phyloP scores from a whole-genome alignment of 352 stramenopile species.

The Globisporangium okanoganense region DNA sequence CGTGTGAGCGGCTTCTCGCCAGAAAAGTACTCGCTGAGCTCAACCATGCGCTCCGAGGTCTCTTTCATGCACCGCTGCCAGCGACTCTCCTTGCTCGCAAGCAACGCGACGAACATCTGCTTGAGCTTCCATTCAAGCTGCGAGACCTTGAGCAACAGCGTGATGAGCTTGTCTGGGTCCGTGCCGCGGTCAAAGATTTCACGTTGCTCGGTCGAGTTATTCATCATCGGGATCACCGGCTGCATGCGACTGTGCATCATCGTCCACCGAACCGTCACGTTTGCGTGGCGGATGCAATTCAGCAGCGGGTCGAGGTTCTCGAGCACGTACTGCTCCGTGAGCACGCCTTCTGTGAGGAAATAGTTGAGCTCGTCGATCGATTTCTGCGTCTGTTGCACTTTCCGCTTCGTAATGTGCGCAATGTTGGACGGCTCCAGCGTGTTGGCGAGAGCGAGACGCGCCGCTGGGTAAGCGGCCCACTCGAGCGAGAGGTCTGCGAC shows the following conservation, averaged over 20 bases:
- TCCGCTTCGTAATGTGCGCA: slow-evolving; percentile 85
- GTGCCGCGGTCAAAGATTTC: slow-evolving; percentile 81
- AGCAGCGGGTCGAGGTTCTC: slow-evolving; percentile 90
- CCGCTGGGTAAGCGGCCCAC: slow-evolving; percentile 89
- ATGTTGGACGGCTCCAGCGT: slow-evolving; percentile 87
- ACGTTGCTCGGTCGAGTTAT: slow-evolving; percentile 74
- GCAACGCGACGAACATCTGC: slow-evolving; percentile 87
- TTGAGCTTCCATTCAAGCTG: slow-evolving; percentile 96
- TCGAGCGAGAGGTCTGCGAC: slow-evolving; percentile 92
- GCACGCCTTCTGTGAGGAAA: slow-evolving; percentile 88
- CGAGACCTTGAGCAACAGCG: slow-evolving; percentile 90
- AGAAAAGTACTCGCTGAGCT: slow-evolving; percentile 93
- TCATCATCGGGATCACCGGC: slow-evolving; percentile 84
- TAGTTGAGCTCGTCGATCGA: slow-evolving; percentile 89
- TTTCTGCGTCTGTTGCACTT: slow-evolving; percentile 80
- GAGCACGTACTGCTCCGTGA: slow-evolving; percentile 93
- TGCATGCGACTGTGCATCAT: slow-evolving; percentile 93
- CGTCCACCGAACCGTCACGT: slow-evolving; percentile 92
- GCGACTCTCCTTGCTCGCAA: slow-evolving; percentile 88
- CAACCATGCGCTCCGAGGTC: slow-evolving; percentile 88
- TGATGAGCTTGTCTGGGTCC: slow-evolving; percentile 85
- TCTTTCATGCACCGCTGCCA: slow-evolving; percentile 90
- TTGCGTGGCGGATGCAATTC: slow-evolving; percentile 89
- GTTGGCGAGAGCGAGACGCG: slow-evolving; percentile 86
- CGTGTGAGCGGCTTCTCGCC: slow-evolving; percentile 91